phyloP scores from a whole-genome alignment of 495 filamentous ascomycete species.

The Aspergillus bridgeri region DNA sequence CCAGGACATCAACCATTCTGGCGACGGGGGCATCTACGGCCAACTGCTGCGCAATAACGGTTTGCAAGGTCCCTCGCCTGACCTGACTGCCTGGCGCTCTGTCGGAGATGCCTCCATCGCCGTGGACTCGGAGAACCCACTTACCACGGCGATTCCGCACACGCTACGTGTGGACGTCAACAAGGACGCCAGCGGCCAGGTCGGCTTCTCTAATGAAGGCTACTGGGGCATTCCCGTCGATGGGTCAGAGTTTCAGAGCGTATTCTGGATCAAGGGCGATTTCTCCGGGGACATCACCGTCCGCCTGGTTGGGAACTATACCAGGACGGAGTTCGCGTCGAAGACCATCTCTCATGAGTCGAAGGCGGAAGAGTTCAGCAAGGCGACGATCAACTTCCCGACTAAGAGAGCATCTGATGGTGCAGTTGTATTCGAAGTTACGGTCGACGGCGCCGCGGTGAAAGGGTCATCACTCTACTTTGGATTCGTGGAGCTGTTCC shows the following conservation, averaged over 20 bases:
- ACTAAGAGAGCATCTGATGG: slow-evolving; percentile 49
- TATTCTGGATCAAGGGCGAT: slow-evolving; percentile 49
- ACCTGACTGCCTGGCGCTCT: slow-evolving; percentile 48
- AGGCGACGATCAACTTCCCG: slow-evolving; percentile 25
- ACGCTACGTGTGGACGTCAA: slow-evolving; percentile 51
- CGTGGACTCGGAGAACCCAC: slow-evolving; percentile 46
- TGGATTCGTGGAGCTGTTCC: slow-evolving; percentile 59
- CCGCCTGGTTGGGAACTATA: slow-evolving; percentile 23
- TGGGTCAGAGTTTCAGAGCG: slow-evolving; percentile 43
- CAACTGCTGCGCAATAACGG: slow-evolving; percentile 65
- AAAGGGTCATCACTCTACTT: slow-evolving; percentile 51
- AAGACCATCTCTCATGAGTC: slow-evolving; percentile 18
- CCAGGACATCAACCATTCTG: slow-evolving; percentile 65
- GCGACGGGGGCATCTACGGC: slow-evolving; percentile 69
- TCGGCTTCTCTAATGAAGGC: slow-evolving; percentile 53
- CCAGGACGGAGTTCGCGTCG: slow-evolving; percentile 24
- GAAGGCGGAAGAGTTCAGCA: slow-evolving; percentile 19
- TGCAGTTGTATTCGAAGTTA: slow-evolving; percentile 59
- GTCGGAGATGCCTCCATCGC: slow-evolving; percentile 48
- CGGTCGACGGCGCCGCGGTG: slow-evolving; percentile 44
- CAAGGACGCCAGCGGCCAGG: slow-evolving; percentile 29
- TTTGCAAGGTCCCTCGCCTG: slow-evolving; percentile 49
- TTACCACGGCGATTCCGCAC: slow-evolving; percentile 54
- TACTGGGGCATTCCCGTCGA: slow-evolving; percentile 60
- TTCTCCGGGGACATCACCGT: slow-evolving; percentile 17